Conservation (phyloP, 2,329 filamentous ascomycete genomes). For the Botryotinia narcissicola region DNA sequence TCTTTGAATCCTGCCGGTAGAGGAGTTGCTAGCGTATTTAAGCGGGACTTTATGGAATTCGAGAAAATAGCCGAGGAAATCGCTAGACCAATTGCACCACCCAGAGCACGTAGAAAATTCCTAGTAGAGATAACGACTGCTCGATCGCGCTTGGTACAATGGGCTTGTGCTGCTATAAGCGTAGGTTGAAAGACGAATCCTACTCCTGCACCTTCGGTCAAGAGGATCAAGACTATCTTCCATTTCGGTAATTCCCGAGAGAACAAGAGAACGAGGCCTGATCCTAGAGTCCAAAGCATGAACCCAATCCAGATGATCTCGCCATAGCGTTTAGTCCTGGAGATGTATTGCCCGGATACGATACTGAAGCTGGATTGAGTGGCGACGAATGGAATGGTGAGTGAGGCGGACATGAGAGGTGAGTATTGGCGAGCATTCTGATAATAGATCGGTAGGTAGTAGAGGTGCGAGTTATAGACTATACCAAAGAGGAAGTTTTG, state of each 20-base stretch:
- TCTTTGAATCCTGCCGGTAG: slow-evolving; percentile 26
- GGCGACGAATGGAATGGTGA: slow-evolving; percentile 50
- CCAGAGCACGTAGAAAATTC: slow-evolving; percentile 60
- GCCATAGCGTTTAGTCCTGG: slow-evolving; percentile 54
- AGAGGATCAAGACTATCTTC: slow-evolving; percentile 50
- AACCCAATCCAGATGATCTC: slow-evolving; percentile 52
- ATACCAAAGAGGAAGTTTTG: slow-evolving; percentile 61
- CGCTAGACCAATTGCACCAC: slow-evolving; percentile 57
- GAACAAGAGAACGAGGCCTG: slow-evolving; percentile 53
- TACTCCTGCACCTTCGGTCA: slow-evolving; percentile 52
- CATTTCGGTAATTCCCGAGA: slow-evolving; percentile 45
- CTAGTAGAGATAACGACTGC: slow-evolving; percentile 61
- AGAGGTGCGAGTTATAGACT: slow-evolving; percentile 58
- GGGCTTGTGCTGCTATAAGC: slow-evolving; percentile 57
- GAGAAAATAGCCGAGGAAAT: slow-evolving; percentile 53
- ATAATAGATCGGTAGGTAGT: slow-evolving; percentile 60
- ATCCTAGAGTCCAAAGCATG: slow-evolving; percentile 46
- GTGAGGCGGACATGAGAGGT: slow-evolving; percentile 47
- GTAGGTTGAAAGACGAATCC: slow-evolving; percentile 50
- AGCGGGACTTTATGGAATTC: slow-evolving; percentile 35
- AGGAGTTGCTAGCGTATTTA: slow-evolving; percentile 23
- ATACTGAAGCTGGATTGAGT: slow-evolving; percentile 48
- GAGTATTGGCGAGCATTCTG: slow-evolving; percentile 49
- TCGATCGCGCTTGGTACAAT: slow-evolving; percentile 54
- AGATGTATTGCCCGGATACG: slow-evolving; percentile 56